phyloP scores from a whole-genome alignment of 2,329 filamentous ascomycete genomes.

The Trichoderma koningiopsis region DNA sequence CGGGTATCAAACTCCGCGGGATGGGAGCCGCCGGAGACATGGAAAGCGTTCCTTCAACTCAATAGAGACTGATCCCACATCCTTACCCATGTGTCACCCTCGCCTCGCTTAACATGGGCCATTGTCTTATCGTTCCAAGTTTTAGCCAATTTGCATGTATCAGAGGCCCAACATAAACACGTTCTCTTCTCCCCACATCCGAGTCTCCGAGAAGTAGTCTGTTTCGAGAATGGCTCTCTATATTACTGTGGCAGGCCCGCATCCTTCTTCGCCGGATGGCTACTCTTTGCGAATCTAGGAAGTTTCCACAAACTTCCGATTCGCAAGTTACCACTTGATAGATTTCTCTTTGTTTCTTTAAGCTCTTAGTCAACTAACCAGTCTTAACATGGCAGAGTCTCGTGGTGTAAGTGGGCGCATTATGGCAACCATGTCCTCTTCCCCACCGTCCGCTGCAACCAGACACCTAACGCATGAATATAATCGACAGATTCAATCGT shows the following conservation, averaged over 20 bases:
- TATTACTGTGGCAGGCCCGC: background rate
- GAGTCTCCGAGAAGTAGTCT: background rate
- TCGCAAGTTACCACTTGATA: no score
- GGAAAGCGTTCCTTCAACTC: background rate
- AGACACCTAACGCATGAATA: background rate
- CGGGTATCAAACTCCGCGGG: background rate
- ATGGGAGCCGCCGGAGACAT: background rate
- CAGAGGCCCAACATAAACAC: background rate
- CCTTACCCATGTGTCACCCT: background rate
- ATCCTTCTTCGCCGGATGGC: background rate
- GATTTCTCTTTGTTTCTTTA: background rate
- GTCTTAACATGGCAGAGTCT: background rate
- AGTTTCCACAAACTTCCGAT: background rate
- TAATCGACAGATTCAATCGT: background rate
- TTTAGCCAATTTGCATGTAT: background rate
- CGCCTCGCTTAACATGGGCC: background rate
- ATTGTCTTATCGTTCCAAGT: background rate
- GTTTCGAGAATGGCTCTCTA: background rate
- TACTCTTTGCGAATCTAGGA: background rate
- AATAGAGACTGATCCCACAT: background rate
- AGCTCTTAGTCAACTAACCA: background rate
- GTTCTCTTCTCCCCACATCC: background rate
- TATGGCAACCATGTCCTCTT: background rate
- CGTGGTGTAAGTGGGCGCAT: background rate
- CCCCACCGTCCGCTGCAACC: background rate